phyloP scores from a whole-genome alignment of 1,284 basidiomycete genomes.

The Coniferiporia weirii region DNA sequence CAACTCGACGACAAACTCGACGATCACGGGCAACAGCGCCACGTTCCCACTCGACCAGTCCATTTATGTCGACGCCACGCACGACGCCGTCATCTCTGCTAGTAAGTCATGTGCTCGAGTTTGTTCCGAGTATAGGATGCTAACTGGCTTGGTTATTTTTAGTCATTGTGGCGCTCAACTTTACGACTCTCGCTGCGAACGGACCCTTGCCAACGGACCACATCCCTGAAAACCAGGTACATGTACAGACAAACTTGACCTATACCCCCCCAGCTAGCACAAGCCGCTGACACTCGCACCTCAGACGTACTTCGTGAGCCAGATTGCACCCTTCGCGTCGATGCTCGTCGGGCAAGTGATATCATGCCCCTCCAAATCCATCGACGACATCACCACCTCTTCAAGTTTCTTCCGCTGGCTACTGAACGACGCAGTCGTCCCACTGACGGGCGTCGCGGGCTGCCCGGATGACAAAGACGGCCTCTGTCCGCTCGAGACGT shows the following conservation, averaged over 20 bases:
- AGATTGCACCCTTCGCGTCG: constrained; percentile 50
- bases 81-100: constrained; percentile 49
- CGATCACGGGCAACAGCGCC: constrained; percentile 54
- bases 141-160: constrained; percentile 20
- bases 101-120: constrained; percentile 26
- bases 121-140: too few relatives aligned
- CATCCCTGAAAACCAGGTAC: constrained; percentile 51
- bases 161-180: constrained; percentile 57
- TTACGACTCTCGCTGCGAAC: constrained; percentile 49
- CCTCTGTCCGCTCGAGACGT: constrained; percentile 48
- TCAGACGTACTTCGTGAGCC: constrained; percentile 42
- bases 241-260: constrained; percentile 28
- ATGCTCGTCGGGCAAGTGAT: constrained; percentile 60
- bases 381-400: constrained; percentile 21
- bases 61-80: constrained; percentile 78
- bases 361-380: constrained; percentile 37
- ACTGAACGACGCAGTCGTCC: constrained; percentile 56
- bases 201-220: constrained; percentile 54
- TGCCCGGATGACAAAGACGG: constrained; percentile 49
- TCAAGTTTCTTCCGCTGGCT: constrained; percentile 45
- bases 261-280: neutral
- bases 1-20: constrained; percentile 71
- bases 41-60: constrained; percentile 72
- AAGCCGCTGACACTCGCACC: neutral
- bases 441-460: constrained; percentile 52